Evolutionary conservation across 2,329 filamentous ascomycete genomes (phyloP), one percentile per base, ranked within the genome.

Genomic region (Penicillium sp.): DNA sequence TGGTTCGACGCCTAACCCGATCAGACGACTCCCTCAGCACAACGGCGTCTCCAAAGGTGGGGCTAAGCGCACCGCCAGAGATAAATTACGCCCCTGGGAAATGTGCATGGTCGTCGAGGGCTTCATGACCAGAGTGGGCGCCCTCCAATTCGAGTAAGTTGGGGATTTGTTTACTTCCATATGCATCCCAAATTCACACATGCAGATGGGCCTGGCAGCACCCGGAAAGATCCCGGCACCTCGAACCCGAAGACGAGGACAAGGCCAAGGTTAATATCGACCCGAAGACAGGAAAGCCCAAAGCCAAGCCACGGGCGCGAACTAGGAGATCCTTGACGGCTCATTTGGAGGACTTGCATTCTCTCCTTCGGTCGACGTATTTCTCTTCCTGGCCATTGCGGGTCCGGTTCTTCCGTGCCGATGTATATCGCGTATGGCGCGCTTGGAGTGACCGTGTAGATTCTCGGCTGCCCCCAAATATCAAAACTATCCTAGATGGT

Each of bases 141-240:
- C 94, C 1, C 76, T 99, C 59, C 93, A 97, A 68, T 97, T 99
- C 69, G 93, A 97, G 89, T 94, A 80, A 70, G 86, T 79, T 50
- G n/a, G 24, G 21, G 21, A 29, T 24, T 48, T 13, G 29, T 43
- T 43, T 43, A 11, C 27, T 53, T 47, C 42, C 4, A 7, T 22
- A 34, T 36, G 22, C 11, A 22, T 43, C 32, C 38, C 52, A 49
- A 24, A 52, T 54, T 45, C 47, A 45, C 40, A 54, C 54, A 11
- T 38, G 27, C 55, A 93, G 90, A 80, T 97, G 93, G 93, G 92
- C 93, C 38, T 88, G 95, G 81, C 90, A 90, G 61, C 92, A 97
- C 69, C 85, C 92, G 1, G 89, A 94, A 68, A 72, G 88, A 32
- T 92, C 92, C 5, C 79, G 88, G 32, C 92, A 96, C 69, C 91